These are phyloP conservation scores for Didymella pomorum DNA, from an alignment of 2,329 filamentous ascomycete species.

Conservation along the genomic window DNA sequence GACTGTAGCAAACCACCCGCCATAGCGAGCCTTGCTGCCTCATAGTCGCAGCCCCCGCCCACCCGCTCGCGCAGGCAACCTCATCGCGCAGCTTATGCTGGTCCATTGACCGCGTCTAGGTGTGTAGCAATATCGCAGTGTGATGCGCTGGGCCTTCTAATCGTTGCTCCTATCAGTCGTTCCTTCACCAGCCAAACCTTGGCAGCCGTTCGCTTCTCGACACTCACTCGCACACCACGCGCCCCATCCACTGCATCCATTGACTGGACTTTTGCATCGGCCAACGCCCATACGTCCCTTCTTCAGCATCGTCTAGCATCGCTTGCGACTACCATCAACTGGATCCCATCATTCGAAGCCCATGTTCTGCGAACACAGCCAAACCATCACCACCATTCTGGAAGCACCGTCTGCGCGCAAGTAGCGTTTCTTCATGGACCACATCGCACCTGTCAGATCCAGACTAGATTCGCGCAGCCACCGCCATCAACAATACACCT, in stretches of 20 bases:
- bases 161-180: constrained; percentile 10
- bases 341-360: constrained; percentile 35
- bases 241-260: constrained; percentile 39
- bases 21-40: constrained; percentile 24
- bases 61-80: constrained; percentile 21
- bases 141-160: constrained; percentile 3
- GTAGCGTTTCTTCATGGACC: constrained; percentile 44
- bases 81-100: constrained; percentile 42
- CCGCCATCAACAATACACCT: constrained; percentile 26
- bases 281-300: constrained; percentile 44
- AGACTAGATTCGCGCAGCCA: constrained; percentile 38
- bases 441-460: constrained; percentile 32
- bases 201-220: constrained; percentile 55
- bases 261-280: constrained; percentile 46
- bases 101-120: constrained; percentile 41
- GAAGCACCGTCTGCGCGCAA: constrained; percentile 30
- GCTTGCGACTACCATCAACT: constrained; percentile 35
- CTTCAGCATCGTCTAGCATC: constrained; percentile 30
- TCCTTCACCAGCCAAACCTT: constrained; percentile 42
- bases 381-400: constrained; percentile 35
- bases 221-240: constrained; percentile 35
- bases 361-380: constrained; percentile 36
- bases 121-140: constrained; percentile 27
- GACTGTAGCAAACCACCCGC: constrained; percentile 20
- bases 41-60: constrained; percentile 23